These are phyloP conservation scores for Ilex paraguariensis DNA, from an alignment of 305 asterid genomes.

Conservation along the genomic window DNA sequence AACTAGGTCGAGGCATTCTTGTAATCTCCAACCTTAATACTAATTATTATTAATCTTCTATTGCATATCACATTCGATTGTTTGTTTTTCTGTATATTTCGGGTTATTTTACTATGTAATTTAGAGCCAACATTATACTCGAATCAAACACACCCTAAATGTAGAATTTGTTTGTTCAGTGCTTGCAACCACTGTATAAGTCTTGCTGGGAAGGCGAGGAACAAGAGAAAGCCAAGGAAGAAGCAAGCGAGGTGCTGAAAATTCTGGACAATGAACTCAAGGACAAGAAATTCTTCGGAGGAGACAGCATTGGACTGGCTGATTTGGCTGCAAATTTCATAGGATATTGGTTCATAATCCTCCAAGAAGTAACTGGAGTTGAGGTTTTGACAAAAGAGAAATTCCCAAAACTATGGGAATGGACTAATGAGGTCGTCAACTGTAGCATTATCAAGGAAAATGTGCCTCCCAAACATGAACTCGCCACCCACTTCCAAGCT, in stretches of 20 bases:
- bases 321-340: slow-evolving; percentile 26
- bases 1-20: too few species aligned
- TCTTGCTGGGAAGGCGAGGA: slow-evolving; percentile 19
- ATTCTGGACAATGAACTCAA: slow-evolving; percentile 21
- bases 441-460: slow-evolving; percentile 10
- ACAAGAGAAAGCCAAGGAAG: slow-evolving; percentile 22
- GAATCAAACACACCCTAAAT: too few species aligned
- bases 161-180: slow-evolving; percentile 6
- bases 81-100: too few species aligned
- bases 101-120: too few species aligned
- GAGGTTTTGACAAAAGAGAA: slow-evolving; percentile 16
- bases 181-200: slow-evolving; percentile 13
- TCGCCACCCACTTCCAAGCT: background rate
- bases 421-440: slow-evolving; percentile 14
- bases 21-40: too few species aligned
- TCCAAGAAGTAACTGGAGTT: slow-evolving; percentile 17
- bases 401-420: slow-evolving; percentile 13
- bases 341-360: slow-evolving; percentile 17
- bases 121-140: too few species aligned
- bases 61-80: too few species aligned
- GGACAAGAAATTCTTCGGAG: slow-evolving; percentile 35
- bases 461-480: slow-evolving; percentile 10
- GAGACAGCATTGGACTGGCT: slow-evolving; percentile 25
- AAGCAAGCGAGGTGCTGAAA: slow-evolving; percentile 14
- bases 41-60: too few species aligned